Conservation (phyloP, 495 filamentous ascomycete genomes). For the Xylaria flabelliformis region DNA sequence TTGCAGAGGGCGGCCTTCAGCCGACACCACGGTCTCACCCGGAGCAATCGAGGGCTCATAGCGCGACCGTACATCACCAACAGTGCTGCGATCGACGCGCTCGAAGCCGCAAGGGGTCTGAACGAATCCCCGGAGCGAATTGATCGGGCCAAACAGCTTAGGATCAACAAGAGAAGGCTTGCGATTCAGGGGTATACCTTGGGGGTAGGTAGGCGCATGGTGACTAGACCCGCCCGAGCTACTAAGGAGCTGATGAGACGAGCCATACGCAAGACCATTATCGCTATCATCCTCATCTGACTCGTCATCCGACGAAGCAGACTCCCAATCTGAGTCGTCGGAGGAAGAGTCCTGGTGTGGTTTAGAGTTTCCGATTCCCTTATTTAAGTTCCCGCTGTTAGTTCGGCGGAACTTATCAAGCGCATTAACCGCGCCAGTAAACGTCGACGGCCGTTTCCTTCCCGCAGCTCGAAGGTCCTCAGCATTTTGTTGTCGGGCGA, state of each 20-base stretch:
- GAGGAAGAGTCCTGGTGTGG: slow-evolving; percentile 39
- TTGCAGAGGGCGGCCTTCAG: slow-evolving; percentile 43
- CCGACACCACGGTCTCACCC: slow-evolving; percentile 38
- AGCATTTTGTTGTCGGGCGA: slow-evolving; percentile 51
- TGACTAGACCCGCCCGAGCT: slow-evolving; percentile 31
- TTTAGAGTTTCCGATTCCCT: slow-evolving; percentile 49
- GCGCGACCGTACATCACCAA: slow-evolving; percentile 24
- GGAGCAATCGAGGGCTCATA: slow-evolving; percentile 33
- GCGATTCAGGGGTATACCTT: slow-evolving; percentile 39
- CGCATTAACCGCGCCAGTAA: slow-evolving; percentile 46
- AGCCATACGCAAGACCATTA: slow-evolving; percentile 56
- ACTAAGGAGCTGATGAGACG: slow-evolving; percentile 33
- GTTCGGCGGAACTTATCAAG: slow-evolving; percentile 45
- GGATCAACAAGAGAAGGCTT: slow-evolving; percentile 60
- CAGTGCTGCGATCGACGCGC: slow-evolving; percentile 36
- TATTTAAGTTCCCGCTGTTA: slow-evolving; percentile 40
- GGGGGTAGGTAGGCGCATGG: slow-evolving; percentile 24
- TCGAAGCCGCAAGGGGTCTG: slow-evolving; percentile 59
- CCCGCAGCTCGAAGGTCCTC: slow-evolving; percentile 51
- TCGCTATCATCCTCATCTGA: slow-evolving; percentile 45
- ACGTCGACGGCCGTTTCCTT: slow-evolving; percentile 44
- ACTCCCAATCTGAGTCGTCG: slow-evolving; percentile 54
- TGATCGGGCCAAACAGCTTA: slow-evolving; percentile 58
- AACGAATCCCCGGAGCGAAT: slow-evolving; percentile 58
- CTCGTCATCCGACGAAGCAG: slow-evolving; percentile 52